These are phyloP conservation scores for Erodium chrysanthum DNA, from an alignment of 441 rosid species.

Conservation along the genomic window DNA sequence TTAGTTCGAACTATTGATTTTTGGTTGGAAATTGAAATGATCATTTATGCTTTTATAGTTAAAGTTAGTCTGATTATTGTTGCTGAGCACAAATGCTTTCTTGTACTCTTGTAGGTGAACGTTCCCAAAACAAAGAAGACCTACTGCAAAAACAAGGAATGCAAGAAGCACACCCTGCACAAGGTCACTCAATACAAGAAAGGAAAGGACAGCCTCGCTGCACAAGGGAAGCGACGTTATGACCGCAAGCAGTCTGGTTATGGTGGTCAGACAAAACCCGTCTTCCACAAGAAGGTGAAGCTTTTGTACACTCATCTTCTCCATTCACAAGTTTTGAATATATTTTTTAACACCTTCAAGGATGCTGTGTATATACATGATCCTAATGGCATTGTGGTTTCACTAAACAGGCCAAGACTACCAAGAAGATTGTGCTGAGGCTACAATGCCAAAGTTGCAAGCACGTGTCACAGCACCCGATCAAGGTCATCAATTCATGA, in stretches of 20 bases:
- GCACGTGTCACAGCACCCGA: conserved; percentile 21
- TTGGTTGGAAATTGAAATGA: too few relatives aligned
- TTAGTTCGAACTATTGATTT: too few relatives aligned
- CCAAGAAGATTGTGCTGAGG: conserved; percentile 23
- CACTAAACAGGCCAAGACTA: conserved; percentile 17
- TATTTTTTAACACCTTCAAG: too few relatives aligned
- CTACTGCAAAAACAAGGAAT: conserved; percentile 22
- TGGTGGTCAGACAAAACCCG: conserved; percentile 23
- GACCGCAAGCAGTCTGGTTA: conserved; percentile 22
- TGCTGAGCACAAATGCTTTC: not conserved
- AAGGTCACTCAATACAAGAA: conserved; percentile 23
- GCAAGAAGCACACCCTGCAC: conserved; percentile 24
- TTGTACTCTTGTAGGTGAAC: conserved; percentile 7
- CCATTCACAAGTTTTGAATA: not conserved
- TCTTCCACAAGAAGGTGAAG: conserved; percentile 21
- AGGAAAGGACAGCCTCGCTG: conserved; percentile 21
- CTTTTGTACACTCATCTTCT: not conserved
- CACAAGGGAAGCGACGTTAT: conserved; percentile 21
- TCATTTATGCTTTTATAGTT: not conserved
- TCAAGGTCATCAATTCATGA: conserved; percentile 11
- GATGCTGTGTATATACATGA: not conserved
- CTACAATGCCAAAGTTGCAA: conserved; percentile 23
- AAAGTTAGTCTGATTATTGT: not conserved
- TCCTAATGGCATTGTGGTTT: not conserved
- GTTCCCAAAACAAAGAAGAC: conserved; percentile 24